Conservation (phyloP, 176 grass and related monocot genomes). For the Musa acuminata region DNA sequence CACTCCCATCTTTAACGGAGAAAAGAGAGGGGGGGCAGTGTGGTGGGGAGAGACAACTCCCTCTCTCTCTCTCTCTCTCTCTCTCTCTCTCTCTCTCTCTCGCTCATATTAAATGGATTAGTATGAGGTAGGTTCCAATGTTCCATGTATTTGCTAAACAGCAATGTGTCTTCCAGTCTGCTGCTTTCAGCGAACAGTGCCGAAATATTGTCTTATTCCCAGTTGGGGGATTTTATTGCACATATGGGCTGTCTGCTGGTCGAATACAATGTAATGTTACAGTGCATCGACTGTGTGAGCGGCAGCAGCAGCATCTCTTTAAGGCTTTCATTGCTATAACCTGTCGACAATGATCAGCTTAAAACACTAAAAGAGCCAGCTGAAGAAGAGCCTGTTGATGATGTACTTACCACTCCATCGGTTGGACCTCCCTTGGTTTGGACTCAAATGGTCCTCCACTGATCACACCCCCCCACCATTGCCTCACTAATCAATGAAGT, state of each 20-base stretch:
- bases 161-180: not conserved
- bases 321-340: not conserved
- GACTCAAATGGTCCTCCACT: too few relatives aligned
- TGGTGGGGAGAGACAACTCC: not conserved
- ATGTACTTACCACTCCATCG: not conserved
- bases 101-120: conserved; percentile 26
- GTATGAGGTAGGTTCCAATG: conserved; percentile 26
- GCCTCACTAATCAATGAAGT: too few relatives aligned
- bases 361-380: too few relatives aligned
- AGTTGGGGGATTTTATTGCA: conserved; percentile 1
- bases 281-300: not conserved
- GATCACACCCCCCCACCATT: too few relatives aligned
- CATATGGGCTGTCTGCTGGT: not conserved
- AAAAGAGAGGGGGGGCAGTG: not conserved
- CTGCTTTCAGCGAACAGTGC: not conserved
- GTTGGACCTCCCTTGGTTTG: not conserved
- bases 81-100: conserved; percentile 27
- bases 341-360: too few relatives aligned
- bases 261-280: not conserved
- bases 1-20: conserved; percentile 22
- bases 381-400: not conserved
- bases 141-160: conserved; percentile 6
- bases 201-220: not conserved
- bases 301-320: not conserved
- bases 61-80: not conserved